phyloP scores from a whole-genome alignment of 2,329 filamentous ascomycete genomes.

The Ophiostoma himal-ulmi region DNA sequence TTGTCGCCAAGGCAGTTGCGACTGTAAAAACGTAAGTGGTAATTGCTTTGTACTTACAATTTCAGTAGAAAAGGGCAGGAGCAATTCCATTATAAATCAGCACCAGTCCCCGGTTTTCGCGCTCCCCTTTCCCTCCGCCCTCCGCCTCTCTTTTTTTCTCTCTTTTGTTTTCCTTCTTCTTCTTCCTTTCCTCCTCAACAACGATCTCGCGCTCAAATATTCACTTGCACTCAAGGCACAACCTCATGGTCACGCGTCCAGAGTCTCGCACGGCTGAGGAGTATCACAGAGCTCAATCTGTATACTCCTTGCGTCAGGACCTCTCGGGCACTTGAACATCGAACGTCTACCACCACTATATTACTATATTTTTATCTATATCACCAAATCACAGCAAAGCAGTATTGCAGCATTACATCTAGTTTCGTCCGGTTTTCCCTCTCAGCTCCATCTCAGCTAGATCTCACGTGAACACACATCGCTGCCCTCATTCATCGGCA shows the following conservation, averaged over 20 bases:
- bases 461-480: neutral
- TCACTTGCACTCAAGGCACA: neutral
- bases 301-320: constrained; percentile 61
- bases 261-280: constrained; percentile 54
- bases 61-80: neutral
- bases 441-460: neutral
- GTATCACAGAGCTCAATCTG: constrained; percentile 53
- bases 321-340: constrained; percentile 23
- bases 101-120: constrained; percentile 10
- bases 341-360: constrained; percentile 5
- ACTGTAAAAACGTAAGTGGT: neutral
- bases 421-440: neutral
- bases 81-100: neutral
- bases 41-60: neutral
- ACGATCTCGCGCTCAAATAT: neutral
- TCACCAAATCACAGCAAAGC: neutral
- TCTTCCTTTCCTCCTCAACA: neutral
- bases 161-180: neutral
- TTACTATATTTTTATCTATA: constrained; percentile 13
- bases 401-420: neutral
- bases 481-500: neutral
- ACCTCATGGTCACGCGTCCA: constrained; percentile 35
- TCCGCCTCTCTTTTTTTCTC: neutral
- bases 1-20: neutral
- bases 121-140: neutral